These are phyloP conservation scores for Diplodia mutila DNA, from an alignment of 2,329 filamentous ascomycete species.

Conservation along the genomic window DNA sequence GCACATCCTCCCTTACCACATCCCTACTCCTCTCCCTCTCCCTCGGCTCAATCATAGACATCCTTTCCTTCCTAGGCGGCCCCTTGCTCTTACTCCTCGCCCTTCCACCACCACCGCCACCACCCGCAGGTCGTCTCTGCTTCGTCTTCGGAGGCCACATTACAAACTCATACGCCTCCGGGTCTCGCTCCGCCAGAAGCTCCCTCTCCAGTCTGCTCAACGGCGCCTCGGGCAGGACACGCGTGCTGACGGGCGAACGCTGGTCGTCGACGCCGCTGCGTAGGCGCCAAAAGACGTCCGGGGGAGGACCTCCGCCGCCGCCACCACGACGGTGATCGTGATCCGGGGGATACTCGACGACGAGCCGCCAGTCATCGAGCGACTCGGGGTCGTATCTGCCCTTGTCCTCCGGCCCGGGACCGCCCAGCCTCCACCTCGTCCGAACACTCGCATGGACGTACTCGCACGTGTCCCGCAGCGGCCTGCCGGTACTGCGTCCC, in stretches of 20 bases:
- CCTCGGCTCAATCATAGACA: background rate
- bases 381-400: constrained; percentile 52
- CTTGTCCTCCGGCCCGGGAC: constrained; percentile 52
- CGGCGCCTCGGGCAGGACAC: constrained; percentile 49
- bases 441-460: constrained; percentile 57
- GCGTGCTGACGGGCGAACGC: constrained; percentile 40
- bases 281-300: constrained; percentile 50
- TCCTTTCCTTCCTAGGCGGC: background rate
- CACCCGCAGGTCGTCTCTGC: background rate
- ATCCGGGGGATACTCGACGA: constrained; percentile 46
- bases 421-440: constrained; percentile 48
- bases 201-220: constrained; percentile 51
- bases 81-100: constrained; percentile 15
- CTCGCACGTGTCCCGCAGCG: constrained; percentile 54
- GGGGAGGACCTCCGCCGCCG: constrained; percentile 23
- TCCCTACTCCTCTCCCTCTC: background rate
- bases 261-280: constrained; percentile 31
- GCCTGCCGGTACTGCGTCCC: constrained; percentile 47
- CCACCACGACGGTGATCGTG: constrained; percentile 39
- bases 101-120: background rate
- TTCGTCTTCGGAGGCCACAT: constrained; percentile 37
- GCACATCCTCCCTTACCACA: background rate
- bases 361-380: constrained; percentile 52
- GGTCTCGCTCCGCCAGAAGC: constrained; percentile 45
- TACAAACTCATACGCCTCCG: constrained; percentile 48